Percentiles rank a stretch among this genome's conserved stretches.
Evolutionary conservation across 331 rosid genomes (phyloP).

Genomic region (Cydonia oblonga): DNA sequence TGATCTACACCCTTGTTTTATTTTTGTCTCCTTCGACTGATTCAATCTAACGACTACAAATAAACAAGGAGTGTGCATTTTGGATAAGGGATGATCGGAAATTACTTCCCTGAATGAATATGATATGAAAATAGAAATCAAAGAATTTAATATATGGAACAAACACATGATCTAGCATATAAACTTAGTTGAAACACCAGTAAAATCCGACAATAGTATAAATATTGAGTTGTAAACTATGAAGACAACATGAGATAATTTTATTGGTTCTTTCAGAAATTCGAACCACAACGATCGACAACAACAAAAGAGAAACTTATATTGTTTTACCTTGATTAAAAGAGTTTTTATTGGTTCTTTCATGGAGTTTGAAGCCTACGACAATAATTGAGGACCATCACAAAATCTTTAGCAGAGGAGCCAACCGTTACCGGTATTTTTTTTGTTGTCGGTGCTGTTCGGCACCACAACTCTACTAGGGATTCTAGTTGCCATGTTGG

Average conservation of each 20-base stretch:
- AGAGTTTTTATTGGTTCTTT: background rate
- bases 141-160: background rate
- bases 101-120: too few species aligned
- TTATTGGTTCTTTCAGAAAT: constrained; percentile 14
- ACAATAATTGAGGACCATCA: constrained; percentile 83
- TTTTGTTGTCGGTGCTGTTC: constrained; percentile 57
- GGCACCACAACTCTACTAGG: constrained; percentile 82
- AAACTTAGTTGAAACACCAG: background rate
- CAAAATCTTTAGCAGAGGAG: constrained; percentile 92
- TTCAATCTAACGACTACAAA: too few species aligned
- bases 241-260: background rate
- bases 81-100: background rate
- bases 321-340: background rate
- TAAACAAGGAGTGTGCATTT: background rate
- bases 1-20: too few species aligned
- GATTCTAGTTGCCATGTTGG: constrained; percentile 61
- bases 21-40: background rate
- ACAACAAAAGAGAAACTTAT: background rate
- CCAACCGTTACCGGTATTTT: constrained; percentile 69
- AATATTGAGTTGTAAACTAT: background rate
- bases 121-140: background rate
- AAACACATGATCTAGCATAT: background rate
- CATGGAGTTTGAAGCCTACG: constrained; percentile 38
- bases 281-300: constrained; percentile 13
- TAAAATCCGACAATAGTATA: background rate